Evolutionary conservation across 495 filamentous ascomycete genomes (phyloP).

Genomic region (Penicillium maclennaniae): DNA sequence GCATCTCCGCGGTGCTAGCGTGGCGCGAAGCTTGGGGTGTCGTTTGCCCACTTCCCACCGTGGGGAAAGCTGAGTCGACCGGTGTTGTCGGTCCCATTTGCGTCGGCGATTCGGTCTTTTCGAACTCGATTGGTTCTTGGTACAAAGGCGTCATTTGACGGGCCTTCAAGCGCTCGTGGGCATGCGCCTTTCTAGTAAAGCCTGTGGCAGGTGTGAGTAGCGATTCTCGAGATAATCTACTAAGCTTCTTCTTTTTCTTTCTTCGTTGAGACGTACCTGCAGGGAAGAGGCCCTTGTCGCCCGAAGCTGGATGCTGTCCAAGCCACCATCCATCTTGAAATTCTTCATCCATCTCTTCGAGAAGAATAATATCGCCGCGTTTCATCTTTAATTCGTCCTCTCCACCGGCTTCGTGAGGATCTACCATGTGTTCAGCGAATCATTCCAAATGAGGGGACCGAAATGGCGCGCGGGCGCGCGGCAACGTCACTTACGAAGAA

Average conservation of each 20-base stretch:
- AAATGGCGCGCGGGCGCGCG: constrained; percentile 5
- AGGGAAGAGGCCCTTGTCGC: constrained; percentile 80
- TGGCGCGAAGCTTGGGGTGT: constrained; percentile 49
- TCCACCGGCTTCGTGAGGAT: constrained; percentile 83
- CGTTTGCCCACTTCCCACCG: constrained; percentile 34
- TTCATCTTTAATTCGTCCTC: constrained; percentile 86
- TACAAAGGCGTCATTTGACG: constrained; percentile 8
- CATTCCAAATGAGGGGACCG: background rate
- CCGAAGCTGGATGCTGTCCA: constrained; percentile 72
- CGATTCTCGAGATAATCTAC: background rate
- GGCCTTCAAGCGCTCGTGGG: constrained; percentile 6
- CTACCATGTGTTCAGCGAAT: constrained; percentile 28
- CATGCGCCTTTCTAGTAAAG: constrained; percentile 20
- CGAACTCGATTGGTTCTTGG: constrained; percentile 8
- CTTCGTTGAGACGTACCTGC: constrained; percentile 58
- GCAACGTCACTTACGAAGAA: constrained; percentile 64
- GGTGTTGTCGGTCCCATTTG: constrained; percentile 23
- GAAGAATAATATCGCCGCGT: constrained; percentile 84
- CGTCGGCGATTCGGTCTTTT: constrained; percentile 21
- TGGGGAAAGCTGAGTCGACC: constrained; percentile 18
- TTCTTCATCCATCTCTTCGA: constrained; percentile 93
- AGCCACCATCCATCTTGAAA: constrained; percentile 98
- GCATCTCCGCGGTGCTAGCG: constrained; percentile 34
- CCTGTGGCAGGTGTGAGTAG: constrained; percentile 9
- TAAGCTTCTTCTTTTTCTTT: background rate